A percentile compares a stretch with the other conserved stretches of the same genome.
phyloP scores from a whole-genome alignment of 164 flowering plant species.

The Tetracentron sinense region DNA sequence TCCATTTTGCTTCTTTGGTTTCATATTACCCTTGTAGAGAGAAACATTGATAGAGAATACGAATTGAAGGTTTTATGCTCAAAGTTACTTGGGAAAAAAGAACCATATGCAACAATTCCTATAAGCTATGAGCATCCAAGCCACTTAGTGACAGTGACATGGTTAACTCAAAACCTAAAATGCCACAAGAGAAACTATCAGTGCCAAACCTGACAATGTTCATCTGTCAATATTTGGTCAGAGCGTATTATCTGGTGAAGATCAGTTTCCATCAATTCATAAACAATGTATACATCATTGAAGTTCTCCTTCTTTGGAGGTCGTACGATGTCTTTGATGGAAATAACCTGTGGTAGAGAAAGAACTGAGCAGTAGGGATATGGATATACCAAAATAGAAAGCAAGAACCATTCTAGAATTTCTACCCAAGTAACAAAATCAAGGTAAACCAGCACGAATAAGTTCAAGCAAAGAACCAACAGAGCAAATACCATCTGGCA shows the following conservation, averaged over 20 bases:
- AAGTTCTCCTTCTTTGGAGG: conserved; percentile 75
- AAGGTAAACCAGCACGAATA: background rate
- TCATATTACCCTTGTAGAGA: too few species aligned
- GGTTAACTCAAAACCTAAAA: too few species aligned
- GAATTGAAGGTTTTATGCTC: background rate
- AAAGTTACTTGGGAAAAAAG: too few species aligned
- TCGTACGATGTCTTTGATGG: conserved; percentile 71
- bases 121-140: too few species aligned
- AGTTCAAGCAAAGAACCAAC: too few species aligned
- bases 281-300: conserved; percentile 85
- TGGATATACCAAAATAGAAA: background rate
- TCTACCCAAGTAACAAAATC: background rate
- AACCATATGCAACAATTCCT: too few species aligned
- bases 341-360: conserved; percentile 52
- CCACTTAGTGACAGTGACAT: too few species aligned
- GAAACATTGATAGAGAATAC: too few species aligned
- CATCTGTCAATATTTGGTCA: conserved; percentile 64
- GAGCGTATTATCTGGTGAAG: conserved; percentile 88
- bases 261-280: conserved; percentile 91
- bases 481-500: too few species aligned
- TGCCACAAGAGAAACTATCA: background rate
- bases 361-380: conserved; percentile 1
- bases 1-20: too few species aligned
- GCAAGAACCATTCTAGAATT: background rate
- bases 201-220: conserved; percentile 79